Base-by-base conservation (phyloP, 2,329 filamentous ascomycete species). In the Fusarium staphyleae region DNA sequence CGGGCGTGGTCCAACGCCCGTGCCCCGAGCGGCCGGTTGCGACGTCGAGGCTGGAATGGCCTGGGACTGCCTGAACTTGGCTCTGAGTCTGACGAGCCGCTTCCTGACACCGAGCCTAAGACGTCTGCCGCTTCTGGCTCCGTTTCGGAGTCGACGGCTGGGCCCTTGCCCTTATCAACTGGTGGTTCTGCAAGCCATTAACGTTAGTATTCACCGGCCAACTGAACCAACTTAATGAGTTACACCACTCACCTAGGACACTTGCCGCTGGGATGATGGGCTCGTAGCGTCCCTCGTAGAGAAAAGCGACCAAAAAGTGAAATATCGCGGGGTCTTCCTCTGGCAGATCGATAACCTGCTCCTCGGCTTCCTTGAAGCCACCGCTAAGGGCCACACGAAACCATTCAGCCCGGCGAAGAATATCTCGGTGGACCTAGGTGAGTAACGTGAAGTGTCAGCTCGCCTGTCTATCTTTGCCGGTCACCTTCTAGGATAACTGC, bases 281-380 rank as follows among this genome's bases (percentile, higher is more conserved):
- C 3, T 74, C 69, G 57, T 77, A 81, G 48, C 68, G 74, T 15
- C 72, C 74, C 57, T 81, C 78, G 57, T 81, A 81, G 11, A 81
- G 67, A 43, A 75, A 81, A n/a, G 78, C 77, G 29, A 83, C 69
- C 34, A 82, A 66, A 55, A 81, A 80, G 51, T 80, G 77, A 55
- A 83, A 82, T 39, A 80, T 75, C 47, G 75, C 74, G 3, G 80
- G 78, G 56, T 81, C 74, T 53, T 82, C 80, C 51, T 82, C 79
- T 0, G 78, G 79, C 2, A 83, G 68, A 60, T 79, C 72, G 44
- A 83, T 75, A 12, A 74, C 72, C 55, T 81, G 77, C 13, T 75
- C 71, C 15, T 70, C 71, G 2, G 77, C 74, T 61, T 82, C 80
- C 43, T 63, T 72, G 58, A 81, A 82, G 19, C 71, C 69, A 29